phyloP scores from a whole-genome alignment of 2,329 filamentous ascomycete species.

The Lecanicillium sp. region DNA sequence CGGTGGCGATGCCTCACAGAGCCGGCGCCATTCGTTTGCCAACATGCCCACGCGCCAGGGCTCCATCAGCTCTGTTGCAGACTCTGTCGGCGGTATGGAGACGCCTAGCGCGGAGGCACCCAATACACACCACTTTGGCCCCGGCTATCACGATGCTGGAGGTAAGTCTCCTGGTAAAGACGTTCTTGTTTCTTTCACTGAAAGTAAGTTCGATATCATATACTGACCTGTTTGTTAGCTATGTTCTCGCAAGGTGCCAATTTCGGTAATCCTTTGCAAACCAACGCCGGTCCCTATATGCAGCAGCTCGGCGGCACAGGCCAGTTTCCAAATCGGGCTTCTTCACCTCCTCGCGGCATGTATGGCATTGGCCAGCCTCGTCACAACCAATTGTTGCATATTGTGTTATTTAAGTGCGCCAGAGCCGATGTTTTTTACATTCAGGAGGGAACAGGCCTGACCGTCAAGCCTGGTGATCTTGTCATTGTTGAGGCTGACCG shows the following conservation, averaged over 20 bases:
- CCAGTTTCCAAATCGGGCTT: constrained; percentile 39
- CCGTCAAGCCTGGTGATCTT: constrained; percentile 82
- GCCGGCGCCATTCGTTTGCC: constrained; percentile 72
- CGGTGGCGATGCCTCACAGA: constrained; percentile 58
- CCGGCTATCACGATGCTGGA: constrained; percentile 29
- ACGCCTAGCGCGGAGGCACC: constrained; percentile 33
- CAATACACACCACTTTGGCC: constrained; percentile 32
- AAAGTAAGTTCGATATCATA: neutral
- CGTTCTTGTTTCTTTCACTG: neutral
- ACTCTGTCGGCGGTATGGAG: constrained; percentile 40
- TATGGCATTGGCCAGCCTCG: constrained; percentile 54
- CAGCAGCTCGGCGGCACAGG: constrained; percentile 37
- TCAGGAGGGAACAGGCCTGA: constrained; percentile 87
- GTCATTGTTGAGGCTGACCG: constrained; percentile 98
- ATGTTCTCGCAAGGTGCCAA: constrained; percentile 1
- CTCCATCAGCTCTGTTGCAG: constrained; percentile 53
- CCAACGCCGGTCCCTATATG: constrained; percentile 30
- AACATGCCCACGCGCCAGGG: constrained; percentile 57
- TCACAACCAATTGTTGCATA: constrained; percentile 66
- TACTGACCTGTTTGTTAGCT: neutral
- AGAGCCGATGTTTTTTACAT: constrained; percentile 95
- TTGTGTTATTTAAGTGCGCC: constrained; percentile 95
- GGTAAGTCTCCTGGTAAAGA: constrained; percentile 17
- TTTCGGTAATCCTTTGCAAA: constrained; percentile 19
- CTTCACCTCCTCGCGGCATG: constrained; percentile 54